Base-by-base conservation (phyloP, 2,329 filamentous ascomycete genomes). In the Fusarium hostae region DNA sequence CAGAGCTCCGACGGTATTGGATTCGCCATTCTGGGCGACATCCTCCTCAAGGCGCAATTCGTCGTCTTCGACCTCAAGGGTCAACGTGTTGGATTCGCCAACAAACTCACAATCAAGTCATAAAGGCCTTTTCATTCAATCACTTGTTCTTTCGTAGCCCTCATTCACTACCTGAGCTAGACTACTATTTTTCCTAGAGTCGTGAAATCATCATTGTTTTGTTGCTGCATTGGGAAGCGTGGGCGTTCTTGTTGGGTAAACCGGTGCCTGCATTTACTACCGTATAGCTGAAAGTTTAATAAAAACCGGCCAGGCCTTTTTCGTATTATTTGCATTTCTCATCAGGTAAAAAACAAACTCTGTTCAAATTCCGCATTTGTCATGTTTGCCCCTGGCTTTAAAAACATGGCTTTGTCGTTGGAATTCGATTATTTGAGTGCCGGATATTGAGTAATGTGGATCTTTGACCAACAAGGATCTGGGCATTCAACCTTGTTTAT, bases 1-100 rank as follows among this genome's bases (percentile, higher is more conserved):
- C 79, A 86, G 71, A 68, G 80, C 9, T 75, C 84, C 4, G 71
- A 79, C 28, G 71, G 79, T 24, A 69, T 82, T 39, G 72, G 81
- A 10, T 78, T 86, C 68, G 65, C 81, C 35, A 78, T 86, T 59
- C 63, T 85, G 39, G 78, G 83, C 6, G 75, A 85, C 66, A 78
- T 84, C 37, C 78, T 84, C 60, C 70, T 86, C 71, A 80, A 86
- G 76, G 78, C 84, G 51, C 79, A 86, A 71, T 81, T 83, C 76
- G 76, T 84, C n/a, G 81, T 84, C 8, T 84, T 84, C 59, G 78
- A 84, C 41, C 76, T 80, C 6, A 75, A 77, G 11, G 70, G 72
- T 5, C 72, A 70, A 2, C 47, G 66, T 30, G 75, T 84, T 8
- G 82, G 82, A 4, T 82, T 84, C 48, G 82, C 82, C 13, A 83